Percentiles rank a stretch among this genome's conserved stretches.
Conservation (phyloP, 371 early-diverging fungal genomes). For the Mucor indicus region DNA sequence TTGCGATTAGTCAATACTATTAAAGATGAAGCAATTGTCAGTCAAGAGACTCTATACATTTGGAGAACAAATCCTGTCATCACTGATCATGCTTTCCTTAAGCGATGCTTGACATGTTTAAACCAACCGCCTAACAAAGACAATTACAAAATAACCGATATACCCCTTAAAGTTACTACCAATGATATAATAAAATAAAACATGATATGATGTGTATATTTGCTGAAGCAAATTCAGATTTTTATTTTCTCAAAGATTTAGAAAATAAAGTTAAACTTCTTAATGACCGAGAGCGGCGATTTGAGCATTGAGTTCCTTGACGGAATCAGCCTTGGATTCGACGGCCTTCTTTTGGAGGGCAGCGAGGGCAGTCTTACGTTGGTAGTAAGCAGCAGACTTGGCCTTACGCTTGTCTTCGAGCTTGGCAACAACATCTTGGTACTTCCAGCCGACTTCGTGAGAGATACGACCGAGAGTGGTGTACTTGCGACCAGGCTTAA, state of each 20-base stretch:
- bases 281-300: constrained; percentile 50
- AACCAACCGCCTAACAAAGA: neutral
- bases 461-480: constrained; percentile 93
- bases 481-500: constrained; percentile 97
- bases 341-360: constrained; percentile 50
- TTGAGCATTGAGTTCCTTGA: constrained; percentile 48
- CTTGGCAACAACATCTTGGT: constrained; percentile 93
- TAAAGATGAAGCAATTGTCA: neutral
- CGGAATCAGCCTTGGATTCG: constrained; percentile 44
- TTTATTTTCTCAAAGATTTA: neutral
- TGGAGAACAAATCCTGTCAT: constrained; percentile 25
- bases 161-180: no score
- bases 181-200: no score
- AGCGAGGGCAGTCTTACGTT: constrained; percentile 69
- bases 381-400: constrained; percentile 89
- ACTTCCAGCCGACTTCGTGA: constrained; percentile 99
- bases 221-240: no score
- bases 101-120: constrained; percentile 1
- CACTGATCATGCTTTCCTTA: neutral
- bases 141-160: neutral
- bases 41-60: constrained; percentile 1
- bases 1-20: constrained; percentile 16
- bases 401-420: constrained; percentile 98
- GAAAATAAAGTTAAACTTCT: no score
- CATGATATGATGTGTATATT: no score